Base-by-base conservation (phyloP, 768 basidiomycete genomes). In the Boletus coccyginus region DNA sequence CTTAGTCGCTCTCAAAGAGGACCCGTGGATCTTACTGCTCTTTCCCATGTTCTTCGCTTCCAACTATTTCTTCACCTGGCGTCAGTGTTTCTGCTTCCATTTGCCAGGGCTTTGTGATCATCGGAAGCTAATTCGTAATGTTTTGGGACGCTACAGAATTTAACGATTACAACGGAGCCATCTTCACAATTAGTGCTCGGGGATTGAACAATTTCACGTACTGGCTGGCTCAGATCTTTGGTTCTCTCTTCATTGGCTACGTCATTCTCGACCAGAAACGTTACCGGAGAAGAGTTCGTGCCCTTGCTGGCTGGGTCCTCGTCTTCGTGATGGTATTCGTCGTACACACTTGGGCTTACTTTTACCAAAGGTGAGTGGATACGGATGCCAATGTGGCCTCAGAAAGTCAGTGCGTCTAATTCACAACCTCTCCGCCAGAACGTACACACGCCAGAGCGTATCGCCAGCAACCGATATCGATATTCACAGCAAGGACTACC, bases 61-160 rank as follows among this genome's bases (percentile, higher is more conserved):
- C 50, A 92, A 92, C 69, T 92, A 87, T 82, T 91, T 91, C 74
- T 90, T 89, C 65, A 83, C 90, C 12, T 91, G 88, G 88, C 88
- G 88, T 89, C 55, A 65, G 86, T 75, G 17, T 38, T 56, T 32
- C 14, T 41, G 0, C 17, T 29, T 13, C 4, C 8, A 0, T 48
- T 16, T 35, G 12, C 21, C 21, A 21, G 21, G 2, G 7, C 13
- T 43, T 24, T 36, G 11, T n/a, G 19, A 11, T 43, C 43, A 13
- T 54, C 59, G 38, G 31, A 38, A 17, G 36, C 52, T 52, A 14
- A 53, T 46, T 21, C 38, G 48, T 21, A 5, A 21, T 16, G 11
- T 41, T 35, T 45, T 14, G 39, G 11, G 47, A 38, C 62, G 58
- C 58, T 60, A 59, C 56, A 90, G 87, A 92, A 72, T 92, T 92